Conservation (phyloP, 176 grass and related monocot species). For the Aegilops bicornis region DNA sequence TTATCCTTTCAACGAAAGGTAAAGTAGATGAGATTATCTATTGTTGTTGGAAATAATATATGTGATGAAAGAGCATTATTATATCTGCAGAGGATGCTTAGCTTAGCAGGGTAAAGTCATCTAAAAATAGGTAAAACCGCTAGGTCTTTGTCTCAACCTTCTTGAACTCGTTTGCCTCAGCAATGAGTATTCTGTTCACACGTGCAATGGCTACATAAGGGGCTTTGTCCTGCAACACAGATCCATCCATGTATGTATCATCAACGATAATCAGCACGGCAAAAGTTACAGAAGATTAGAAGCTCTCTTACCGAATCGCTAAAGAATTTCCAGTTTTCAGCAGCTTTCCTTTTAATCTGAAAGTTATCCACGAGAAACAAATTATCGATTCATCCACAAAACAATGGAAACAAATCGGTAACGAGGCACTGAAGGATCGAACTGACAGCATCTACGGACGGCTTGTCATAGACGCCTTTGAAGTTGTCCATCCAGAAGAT, state of each 20-base stretch:
- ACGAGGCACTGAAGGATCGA: background rate
- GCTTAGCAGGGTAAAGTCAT: background rate
- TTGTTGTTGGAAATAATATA: background rate
- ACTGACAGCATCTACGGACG: background rate
- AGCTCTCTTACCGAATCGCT: background rate
- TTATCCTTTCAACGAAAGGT: background rate
- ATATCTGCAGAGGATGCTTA: background rate
- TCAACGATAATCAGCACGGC: background rate
- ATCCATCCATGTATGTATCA: background rate
- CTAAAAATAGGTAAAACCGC: background rate
- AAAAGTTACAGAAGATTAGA: background rate
- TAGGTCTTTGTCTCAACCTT: background rate
- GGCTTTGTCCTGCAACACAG: background rate
- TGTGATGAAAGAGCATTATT: background rate
- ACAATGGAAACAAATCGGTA: background rate
- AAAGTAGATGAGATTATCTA: background rate
- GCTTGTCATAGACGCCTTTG: background rate
- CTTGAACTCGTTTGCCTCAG: background rate
- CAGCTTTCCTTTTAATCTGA: background rate
- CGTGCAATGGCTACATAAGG: background rate
- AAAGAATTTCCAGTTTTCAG: background rate
- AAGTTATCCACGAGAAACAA: background rate
- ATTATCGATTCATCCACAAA: background rate
- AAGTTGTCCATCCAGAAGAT: background rate
- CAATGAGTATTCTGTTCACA: background rate